Evolutionary conservation across 2,329 filamentous ascomycete genomes (phyloP).

Genomic region (Verticillium nonalfalfae): DNA sequence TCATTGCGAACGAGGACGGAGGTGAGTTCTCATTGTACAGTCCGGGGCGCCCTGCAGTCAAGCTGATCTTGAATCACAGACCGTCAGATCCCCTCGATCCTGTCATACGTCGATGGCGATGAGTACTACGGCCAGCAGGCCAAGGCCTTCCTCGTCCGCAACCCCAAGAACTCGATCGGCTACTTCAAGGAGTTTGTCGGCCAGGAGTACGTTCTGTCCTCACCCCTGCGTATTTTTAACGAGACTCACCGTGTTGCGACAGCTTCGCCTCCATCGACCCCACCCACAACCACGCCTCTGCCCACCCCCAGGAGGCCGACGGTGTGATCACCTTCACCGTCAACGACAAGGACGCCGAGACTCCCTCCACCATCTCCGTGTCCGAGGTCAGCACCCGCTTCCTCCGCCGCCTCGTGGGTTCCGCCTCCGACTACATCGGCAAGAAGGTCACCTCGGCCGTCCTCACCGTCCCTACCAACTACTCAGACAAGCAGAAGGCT

Average conservation of each 20-base stretch:
- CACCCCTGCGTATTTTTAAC: not conserved
- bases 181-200: slow-evolving; percentile 96
- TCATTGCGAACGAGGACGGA: slow-evolving; percentile 98
- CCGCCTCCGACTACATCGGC: slow-evolving; percentile 87
- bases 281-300: slow-evolving; percentile 87
- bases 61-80: slow-evolving; percentile 44
- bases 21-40: slow-evolving; percentile 47
- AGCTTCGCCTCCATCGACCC: slow-evolving; percentile 95
- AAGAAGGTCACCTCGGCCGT: slow-evolving; percentile 93
- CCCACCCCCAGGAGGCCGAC: slow-evolving; percentile 74
- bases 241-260: slow-evolving; percentile 10
- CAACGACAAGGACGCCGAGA: slow-evolving; percentile 64
- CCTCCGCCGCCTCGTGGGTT: slow-evolving; percentile 71
- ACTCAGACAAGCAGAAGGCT: slow-evolving; percentile 77
- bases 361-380: slow-evolving; percentile 63
- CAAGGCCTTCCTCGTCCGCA: slow-evolving; percentile 88
- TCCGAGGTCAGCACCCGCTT: slow-evolving; percentile 81
- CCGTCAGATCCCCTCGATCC: slow-evolving; percentile 89
- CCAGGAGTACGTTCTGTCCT: slow-evolving; percentile 62
- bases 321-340: slow-evolving; percentile 75
- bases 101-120: slow-evolving; percentile 93
- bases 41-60: not conserved
- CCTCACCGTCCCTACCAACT: slow-evolving; percentile 90
- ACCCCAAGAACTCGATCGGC: slow-evolving; percentile 86
- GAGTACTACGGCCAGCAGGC: slow-evolving; percentile 96